A percentile compares a stretch with the other conserved stretches of the same genome.
These are phyloP conservation scores for Exophiala sideris DNA, from an alignment of 2,329 filamentous ascomycete species.

Conservation along the genomic window DNA sequence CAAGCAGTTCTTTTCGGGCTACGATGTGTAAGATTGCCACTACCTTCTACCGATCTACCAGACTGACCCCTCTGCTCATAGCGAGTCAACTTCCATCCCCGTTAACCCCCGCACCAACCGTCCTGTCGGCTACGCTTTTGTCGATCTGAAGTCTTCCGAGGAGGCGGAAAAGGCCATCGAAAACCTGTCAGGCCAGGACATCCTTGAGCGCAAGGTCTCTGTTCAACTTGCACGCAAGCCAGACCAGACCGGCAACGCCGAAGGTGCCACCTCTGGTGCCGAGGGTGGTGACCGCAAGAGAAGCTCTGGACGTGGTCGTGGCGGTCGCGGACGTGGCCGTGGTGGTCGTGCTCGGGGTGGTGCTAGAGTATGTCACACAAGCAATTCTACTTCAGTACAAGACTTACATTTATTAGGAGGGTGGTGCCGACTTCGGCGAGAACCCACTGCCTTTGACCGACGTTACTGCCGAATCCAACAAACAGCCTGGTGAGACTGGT, in stretches of 20 bases:
- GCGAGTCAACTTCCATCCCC: slow-evolving; percentile 97
- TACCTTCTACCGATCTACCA: neutral
- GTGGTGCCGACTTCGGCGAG: slow-evolving; percentile 47
- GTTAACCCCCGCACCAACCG: slow-evolving; percentile 99
- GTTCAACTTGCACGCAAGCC: slow-evolving; percentile 98
- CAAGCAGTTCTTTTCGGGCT: slow-evolving; percentile 99
- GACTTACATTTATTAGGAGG: slow-evolving; percentile 29
- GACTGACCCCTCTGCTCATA: slow-evolving; percentile 38
- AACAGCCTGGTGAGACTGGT: slow-evolving; percentile 33
- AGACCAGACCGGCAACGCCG: slow-evolving; percentile 75
- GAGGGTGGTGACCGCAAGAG: slow-evolving; percentile 59
- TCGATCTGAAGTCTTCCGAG: slow-evolving; percentile 89
- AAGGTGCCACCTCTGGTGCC: slow-evolving; percentile 67
- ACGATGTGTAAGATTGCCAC: slow-evolving; percentile 81
- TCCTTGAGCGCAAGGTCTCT: slow-evolving; percentile 97
- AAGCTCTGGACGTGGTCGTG: slow-evolving; percentile 57
- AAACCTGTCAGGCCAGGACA: slow-evolving; percentile 95
- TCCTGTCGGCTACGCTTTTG: slow-evolving; percentile 97
- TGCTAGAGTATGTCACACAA: slow-evolving; percentile 19
- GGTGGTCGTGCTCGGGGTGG: slow-evolving; percentile 63
- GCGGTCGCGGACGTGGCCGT: slow-evolving; percentile 59
- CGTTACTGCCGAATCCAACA: slow-evolving; percentile 48
- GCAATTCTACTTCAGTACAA: neutral
- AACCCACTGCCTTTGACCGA: slow-evolving; percentile 58
- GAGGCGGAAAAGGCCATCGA: slow-evolving; percentile 94